phyloP scores from a whole-genome alignment of 106 monocot genomes.

The Dioscorea zingiberensis region DNA sequence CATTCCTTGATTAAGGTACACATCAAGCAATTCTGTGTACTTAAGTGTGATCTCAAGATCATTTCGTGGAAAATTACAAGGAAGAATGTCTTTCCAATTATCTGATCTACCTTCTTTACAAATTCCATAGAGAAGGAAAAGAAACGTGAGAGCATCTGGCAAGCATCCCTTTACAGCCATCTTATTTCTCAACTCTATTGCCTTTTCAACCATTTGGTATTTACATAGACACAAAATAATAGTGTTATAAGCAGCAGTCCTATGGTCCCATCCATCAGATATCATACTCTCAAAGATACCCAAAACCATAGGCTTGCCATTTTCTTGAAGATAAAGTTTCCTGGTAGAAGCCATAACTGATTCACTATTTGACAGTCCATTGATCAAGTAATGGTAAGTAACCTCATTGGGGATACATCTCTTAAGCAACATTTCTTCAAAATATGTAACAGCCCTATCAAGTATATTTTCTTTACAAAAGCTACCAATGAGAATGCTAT shows the following conservation, averaged over 20 bases:
- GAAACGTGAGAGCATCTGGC: conserved; percentile 44
- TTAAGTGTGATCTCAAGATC: conserved; percentile 47
- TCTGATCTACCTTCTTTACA: conserved; percentile 51
- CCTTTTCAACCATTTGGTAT: conserved; percentile 60
- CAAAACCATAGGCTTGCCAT: conserved; percentile 23
- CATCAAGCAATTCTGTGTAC: conserved; percentile 39
- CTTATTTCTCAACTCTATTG: conserved; percentile 59
- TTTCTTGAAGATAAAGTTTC: conserved; percentile 3
- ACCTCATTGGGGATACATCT: conserved; percentile 69
- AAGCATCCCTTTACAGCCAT: conserved; percentile 50
- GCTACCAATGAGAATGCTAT: conserved; percentile 60
- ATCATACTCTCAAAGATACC: conserved; percentile 49
- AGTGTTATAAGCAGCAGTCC: conserved; percentile 61
- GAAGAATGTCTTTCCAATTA: conserved; percentile 47
- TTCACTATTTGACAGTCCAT: conserved; percentile 44
- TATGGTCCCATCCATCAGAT: conserved; percentile 56
- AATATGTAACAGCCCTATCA: conserved; percentile 28
- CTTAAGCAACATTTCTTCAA: conserved; percentile 63
- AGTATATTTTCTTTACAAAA: conserved; percentile 41
- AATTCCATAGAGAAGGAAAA: conserved; percentile 68
- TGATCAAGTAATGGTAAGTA: conserved; percentile 66
- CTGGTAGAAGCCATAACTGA: not conserved
- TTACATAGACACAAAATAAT: conserved; percentile 79
- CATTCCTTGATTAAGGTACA: conserved; percentile 25
- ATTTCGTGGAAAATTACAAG: conserved; percentile 34